Base-by-base conservation (phyloP, 176 grass and related monocot genomes). In the Carex littledalei region DNA sequence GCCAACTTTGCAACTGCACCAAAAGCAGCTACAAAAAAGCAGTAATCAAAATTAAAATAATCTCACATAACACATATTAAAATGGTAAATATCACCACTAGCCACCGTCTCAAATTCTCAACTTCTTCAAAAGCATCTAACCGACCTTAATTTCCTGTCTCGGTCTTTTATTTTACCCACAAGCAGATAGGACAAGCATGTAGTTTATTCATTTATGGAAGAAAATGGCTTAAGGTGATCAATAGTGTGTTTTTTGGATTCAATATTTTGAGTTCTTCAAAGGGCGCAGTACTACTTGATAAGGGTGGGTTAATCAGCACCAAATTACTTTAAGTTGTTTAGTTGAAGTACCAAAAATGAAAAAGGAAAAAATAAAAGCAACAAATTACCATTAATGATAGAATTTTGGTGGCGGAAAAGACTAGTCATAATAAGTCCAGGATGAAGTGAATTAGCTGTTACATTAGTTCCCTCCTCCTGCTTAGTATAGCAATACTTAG, bases 401-500 rank as follows among this genome's bases (percentile, higher is more conserved):
- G 50, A 90, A 81, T 86, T 95, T 86, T 98, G 93, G 63, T 94
- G 79, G 18, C 95, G 95, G 83, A 98, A 92, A 89, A 98, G 91
- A 85, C 93, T 95, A n/a, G 95, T 90, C 79, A 95, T 89, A 52
- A 98, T 95, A 31, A 91, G 50, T 84, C 95, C 95, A 31, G 95
- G 95, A 89, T 98, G 95, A 83, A 98, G 95, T 85, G 95, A 98
- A 82, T 98, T 98, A 67, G 93, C 95, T 85, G 87, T 94, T 83
- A 98, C 93, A 55, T 95, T 90, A 47, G 91, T 80, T 63, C 67
- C 86, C 76, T 94, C 93, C 66, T 95, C 93, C 95, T 98, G 89
- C 69, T 71, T 56, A 76, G 41, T 76, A 66, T 66, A 29, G 47
- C 12, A 52, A 75, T 13, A 75, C 17, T 52, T 53, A 76, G 45